A percentile compares a stretch with the other conserved stretches of the same genome.
These are phyloP conservation scores for Cinchona pubescens DNA, from an alignment of 257 asterid genomes.

Conservation along the genomic window DNA sequence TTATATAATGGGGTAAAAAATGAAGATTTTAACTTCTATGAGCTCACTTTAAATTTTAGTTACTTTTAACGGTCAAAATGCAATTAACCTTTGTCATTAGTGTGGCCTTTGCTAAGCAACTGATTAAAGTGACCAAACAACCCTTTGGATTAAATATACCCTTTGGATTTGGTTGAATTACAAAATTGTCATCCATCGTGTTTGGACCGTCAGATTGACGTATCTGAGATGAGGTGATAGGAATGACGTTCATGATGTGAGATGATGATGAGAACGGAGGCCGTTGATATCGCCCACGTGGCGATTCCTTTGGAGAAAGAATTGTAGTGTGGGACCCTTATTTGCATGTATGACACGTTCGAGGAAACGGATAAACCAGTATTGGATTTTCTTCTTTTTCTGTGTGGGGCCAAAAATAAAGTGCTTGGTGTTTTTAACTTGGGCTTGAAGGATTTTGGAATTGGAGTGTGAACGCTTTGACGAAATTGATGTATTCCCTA, in stretches of 20 bases:
- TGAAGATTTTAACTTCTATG: no score
- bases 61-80: background rate
- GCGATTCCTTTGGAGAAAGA: background rate
- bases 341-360: background rate
- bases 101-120: background rate
- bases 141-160: no score
- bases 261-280: background rate
- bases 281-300: background rate
- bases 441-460: background rate
- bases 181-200: background rate
- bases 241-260: background rate
- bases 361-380: background rate
- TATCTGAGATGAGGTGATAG: background rate
- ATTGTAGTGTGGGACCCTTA: background rate
- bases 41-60: no score
- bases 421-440: background rate
- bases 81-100: background rate
- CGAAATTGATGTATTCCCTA: background rate
- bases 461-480: background rate
- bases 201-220: constrained; percentile 9
- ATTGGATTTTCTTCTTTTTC: background rate
- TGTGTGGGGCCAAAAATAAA: background rate
- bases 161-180: background rate
- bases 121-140: background rate
- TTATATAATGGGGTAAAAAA: no score